Evolutionary conservation across 2,329 filamentous ascomycete genomes (phyloP).

Genomic region (Paecilomyces dactylethromorphus): DNA sequence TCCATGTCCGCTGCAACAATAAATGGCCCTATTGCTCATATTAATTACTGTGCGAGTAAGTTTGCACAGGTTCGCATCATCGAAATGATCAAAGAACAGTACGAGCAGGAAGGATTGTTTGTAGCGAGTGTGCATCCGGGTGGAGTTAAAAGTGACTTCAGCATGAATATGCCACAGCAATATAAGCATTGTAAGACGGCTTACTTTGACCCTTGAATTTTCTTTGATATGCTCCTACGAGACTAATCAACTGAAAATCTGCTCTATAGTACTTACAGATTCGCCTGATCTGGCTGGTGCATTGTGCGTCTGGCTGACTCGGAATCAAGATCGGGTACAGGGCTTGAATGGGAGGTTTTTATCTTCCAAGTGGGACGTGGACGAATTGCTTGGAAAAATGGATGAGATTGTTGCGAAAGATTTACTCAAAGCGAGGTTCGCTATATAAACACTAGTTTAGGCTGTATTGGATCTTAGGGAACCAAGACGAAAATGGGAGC

Average conservation of each 20-base stretch:
- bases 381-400: slow-evolving; percentile 9
- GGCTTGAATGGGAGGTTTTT: slow-evolving; percentile 12
- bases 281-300: slow-evolving; percentile 17
- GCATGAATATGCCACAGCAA: slow-evolving; percentile 18
- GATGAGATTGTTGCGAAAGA: slow-evolving; percentile 14
- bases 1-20: no score
- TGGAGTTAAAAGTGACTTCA: slow-evolving; percentile 29
- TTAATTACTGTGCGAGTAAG: slow-evolving; percentile 32
- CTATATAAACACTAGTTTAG: slow-evolving; percentile 3
- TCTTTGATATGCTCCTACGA: no score
- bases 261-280: slow-evolving; percentile 12
- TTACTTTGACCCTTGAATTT: background rate
- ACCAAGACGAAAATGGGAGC: no score
- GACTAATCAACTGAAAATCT: background rate
- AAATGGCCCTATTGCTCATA: no score
- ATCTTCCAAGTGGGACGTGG: slow-evolving; percentile 14
- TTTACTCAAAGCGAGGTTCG: slow-evolving; percentile 6
- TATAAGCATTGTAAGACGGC: slow-evolving; percentile 7
- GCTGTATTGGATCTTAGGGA: no score
- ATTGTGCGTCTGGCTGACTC: slow-evolving; percentile 17
- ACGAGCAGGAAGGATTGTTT: slow-evolving; percentile 17
- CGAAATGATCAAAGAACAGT: slow-evolving; percentile 33
- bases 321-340: slow-evolving; percentile 5
- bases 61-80: slow-evolving; percentile 30
- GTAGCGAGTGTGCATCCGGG: slow-evolving; percentile 30